Base-by-base conservation (phyloP, 495 filamentous ascomycete species). In the Bryoglossum gracile region DNA sequence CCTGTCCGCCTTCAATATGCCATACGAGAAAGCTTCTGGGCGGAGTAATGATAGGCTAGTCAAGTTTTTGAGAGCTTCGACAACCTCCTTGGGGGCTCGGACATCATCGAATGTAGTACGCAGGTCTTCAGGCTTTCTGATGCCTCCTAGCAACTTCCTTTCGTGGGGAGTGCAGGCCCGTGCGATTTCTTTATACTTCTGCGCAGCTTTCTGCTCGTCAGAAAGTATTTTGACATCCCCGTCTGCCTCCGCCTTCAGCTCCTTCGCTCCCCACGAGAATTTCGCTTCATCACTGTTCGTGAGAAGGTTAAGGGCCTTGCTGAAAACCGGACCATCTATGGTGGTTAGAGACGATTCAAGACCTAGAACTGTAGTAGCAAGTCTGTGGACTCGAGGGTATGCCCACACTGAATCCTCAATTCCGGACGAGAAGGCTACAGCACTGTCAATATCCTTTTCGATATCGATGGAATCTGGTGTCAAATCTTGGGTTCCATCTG, bases 11-110 rank as follows among this genome's bases (percentile, higher is more conserved):
- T 90, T 85, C 26, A 98, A 76, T 4, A 98, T 89, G 65, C 92
- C 92, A 61, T 98, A 98, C 13, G 82, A 82, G 65, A 98, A 98
- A 22, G 94, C 92, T 34, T 98, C 92, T 0, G 92, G 92, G 1
- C 94, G 83, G 21, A 85, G 72, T 0, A 98, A 74, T 0, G 89
- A 94, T 8, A 98, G 72, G 1, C 86, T 86, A 3, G 94, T 98
- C 26, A 97, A 72, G 3, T 86, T 90, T 64, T 90, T 89, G 46
- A 97, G 68, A 1, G 89, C 84, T 32, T 95, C 88, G 23, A 94
- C 85, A 9, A 87, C 96, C 42, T 88, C 85, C 3, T 74, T 62
- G 0, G 89, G 80, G 13, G 86, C 89, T 50, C 87, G 83, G 30
- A 98, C 82, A 60, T 94, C 84, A 10, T 76, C 65, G 49, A 97